Conservation (phyloP, 2,329 filamentous ascomycete species). For the Chaetomiaceae sp. region DNA sequence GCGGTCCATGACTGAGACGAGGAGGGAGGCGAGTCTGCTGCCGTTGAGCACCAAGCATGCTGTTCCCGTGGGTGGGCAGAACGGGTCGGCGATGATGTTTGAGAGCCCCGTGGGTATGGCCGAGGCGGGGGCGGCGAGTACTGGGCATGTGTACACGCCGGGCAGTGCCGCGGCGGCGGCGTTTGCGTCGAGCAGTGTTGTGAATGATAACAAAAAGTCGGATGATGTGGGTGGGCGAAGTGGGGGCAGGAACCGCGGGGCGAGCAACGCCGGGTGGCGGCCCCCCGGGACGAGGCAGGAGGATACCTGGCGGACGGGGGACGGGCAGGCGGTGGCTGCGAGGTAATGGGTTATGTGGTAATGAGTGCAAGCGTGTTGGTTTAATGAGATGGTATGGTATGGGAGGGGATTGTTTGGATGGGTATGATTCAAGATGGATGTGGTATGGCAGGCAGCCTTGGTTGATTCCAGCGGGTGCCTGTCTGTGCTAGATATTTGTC, state of each 20-base stretch:
- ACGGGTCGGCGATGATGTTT: conserved; percentile 34
- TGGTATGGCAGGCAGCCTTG: not conserved
- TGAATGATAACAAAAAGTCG: conserved; percentile 50
- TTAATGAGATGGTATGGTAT: not conserved
- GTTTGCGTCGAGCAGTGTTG: not conserved
- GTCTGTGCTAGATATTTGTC: not conserved
- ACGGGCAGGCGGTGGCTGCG: conserved; percentile 26
- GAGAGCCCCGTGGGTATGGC: conserved; percentile 33
- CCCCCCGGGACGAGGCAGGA: conserved; percentile 79
- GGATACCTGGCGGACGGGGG: conserved; percentile 65
- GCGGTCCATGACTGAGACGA: conserved; percentile 55
- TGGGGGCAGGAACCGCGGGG: conserved; percentile 35
- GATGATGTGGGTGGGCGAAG: conserved; percentile 42
- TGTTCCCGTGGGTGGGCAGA: conserved; percentile 22
- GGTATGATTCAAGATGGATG: not conserved
- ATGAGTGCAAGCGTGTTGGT: not conserved
- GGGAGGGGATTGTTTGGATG: conserved; percentile 2
- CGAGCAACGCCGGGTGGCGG: conserved; percentile 59
- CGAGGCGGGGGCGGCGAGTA: not conserved
- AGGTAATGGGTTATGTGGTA: conserved; percentile 7
- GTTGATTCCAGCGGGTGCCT: too few relatives aligned
- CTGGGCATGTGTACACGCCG: conserved; percentile 3
- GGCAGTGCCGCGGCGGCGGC: conserved; percentile 11
- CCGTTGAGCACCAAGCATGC: conserved; percentile 54
- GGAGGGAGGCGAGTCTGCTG: conserved; percentile 54